phyloP scores from a whole-genome alignment of 805 yeast genomes.

The Saccharomycopsis capsularis region DNA sequence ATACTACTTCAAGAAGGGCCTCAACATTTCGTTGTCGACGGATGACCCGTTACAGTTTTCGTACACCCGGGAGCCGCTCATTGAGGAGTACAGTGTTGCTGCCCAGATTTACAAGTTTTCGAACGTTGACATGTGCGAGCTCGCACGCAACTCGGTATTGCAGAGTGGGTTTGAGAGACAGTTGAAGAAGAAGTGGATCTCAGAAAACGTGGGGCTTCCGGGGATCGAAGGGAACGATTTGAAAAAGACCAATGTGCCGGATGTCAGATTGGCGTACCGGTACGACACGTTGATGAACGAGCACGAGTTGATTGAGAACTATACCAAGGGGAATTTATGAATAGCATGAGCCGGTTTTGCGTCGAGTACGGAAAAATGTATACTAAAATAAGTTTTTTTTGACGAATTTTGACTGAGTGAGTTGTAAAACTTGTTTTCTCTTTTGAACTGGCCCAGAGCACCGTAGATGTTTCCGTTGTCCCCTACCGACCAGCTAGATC shows the following conservation, averaged over 20 bases:
- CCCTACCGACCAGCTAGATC: no score
- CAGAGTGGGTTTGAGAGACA: conserved; percentile 92
- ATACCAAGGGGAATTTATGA: no score
- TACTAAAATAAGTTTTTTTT: no score
- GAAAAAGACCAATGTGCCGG: conserved; percentile 93
- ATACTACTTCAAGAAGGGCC: conserved; percentile 82
- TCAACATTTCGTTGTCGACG: conserved; percentile 89
- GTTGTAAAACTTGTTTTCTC: no score
- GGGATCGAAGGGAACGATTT: conserved; percentile 79
- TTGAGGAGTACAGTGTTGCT: conserved; percentile 96
- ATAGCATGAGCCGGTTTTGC: no score
- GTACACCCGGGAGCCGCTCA: conserved; percentile 93
- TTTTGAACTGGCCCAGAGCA: no score
- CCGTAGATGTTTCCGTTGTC: no score
- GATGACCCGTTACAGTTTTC: conserved; percentile 98
- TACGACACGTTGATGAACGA: conserved; percentile 71
- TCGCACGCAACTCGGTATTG: conserved; percentile 84
- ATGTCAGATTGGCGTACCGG: conserved; percentile 77
- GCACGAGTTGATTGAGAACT: conserved; percentile 58
- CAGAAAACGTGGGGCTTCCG: conserved; percentile 7
- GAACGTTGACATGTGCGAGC: conserved; percentile 94
- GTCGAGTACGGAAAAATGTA: no score
- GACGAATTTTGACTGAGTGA: no score
- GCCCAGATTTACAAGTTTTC: conserved; percentile 95
- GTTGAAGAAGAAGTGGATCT: conserved; percentile 71